phyloP scores from a whole-genome alignment of 2,329 filamentous ascomycete genomes.

The Pseudogymnoascus verrucosus region DNA sequence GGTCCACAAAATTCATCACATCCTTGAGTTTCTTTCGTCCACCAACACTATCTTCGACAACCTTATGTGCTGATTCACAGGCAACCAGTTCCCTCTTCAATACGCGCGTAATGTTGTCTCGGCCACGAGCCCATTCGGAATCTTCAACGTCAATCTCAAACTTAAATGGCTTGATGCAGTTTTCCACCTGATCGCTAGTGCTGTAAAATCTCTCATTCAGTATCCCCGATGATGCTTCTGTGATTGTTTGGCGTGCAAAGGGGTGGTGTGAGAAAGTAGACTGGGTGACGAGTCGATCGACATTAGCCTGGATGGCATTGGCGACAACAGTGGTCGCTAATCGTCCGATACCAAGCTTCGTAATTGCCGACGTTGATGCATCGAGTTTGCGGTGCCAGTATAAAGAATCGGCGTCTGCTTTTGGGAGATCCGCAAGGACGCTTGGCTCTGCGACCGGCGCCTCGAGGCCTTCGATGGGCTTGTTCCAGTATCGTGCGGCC shows the following conservation, averaged over 20 bases:
- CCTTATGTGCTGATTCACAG: constrained; percentile 70
- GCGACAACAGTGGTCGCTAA: constrained; percentile 88
- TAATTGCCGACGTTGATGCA: constrained; percentile 80
- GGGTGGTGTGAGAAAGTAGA: constrained; percentile 88
- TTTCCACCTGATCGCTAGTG: constrained; percentile 95
- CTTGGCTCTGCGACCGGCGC: constrained; percentile 60
- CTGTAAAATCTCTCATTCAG: constrained; percentile 93
- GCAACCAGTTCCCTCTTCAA: constrained; percentile 83
- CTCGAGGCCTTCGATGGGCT: constrained; percentile 77
- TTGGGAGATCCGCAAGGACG: constrained; percentile 69
- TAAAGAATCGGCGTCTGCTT: constrained; percentile 72
- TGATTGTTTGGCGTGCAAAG: constrained; percentile 87
- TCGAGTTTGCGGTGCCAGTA: constrained; percentile 96
- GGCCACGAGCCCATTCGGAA: constrained; percentile 75
- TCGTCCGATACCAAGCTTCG: constrained; percentile 87
- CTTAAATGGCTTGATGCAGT: constrained; percentile 98
- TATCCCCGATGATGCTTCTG: constrained; percentile 80
- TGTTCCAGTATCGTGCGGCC: constrained; percentile 95
- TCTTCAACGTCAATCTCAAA: constrained; percentile 95
- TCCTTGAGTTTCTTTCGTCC: constrained; percentile 80
- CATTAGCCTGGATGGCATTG: constrained; percentile 73
- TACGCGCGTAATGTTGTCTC: constrained; percentile 72
- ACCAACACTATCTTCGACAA: constrained; percentile 69
- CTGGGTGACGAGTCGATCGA: constrained; percentile 67
- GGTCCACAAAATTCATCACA: constrained; percentile 86